Evolutionary conservation across 176 grass and related monocot species (phyloP), one percentile per base, ranked within the genome.

Genomic region (Chloris gayana): DNA sequence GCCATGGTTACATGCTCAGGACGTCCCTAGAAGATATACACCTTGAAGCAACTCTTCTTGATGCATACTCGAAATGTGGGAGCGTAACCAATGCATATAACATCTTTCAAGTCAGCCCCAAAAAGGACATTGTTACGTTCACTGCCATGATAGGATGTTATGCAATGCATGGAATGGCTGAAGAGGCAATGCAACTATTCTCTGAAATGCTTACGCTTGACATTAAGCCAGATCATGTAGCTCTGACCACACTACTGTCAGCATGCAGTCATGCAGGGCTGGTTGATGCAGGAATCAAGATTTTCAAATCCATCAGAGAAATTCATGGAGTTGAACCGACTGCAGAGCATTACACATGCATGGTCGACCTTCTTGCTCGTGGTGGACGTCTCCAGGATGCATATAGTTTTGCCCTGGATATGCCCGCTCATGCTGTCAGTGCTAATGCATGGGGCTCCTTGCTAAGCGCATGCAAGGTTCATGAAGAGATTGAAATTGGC

Each of bases 151-250:
- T 95, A 39, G 82, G 92, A 68, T 87, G 84, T 68, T 95, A 87
- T 77, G 92, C 89, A 22, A 92, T 95, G 89, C 84, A 92, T 76
- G 92, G 92, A 41, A 82, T 89, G 89, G 87, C 92, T 64, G 81
- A 95, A 39, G 60, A 89, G 30, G 87, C 89, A 69, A 59, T 92
- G 18, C 45, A 77, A 29, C 63, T 95, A 13, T 95, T 92, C 71
- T 86, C 58, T 67, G 30, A 87, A 82, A 92, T 95, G 92, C 74
- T 92, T 85, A 77, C 32, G 72, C 72, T 84, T 78, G 17, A 64
- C 76, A 87, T 95, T 61, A 89, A 65, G 42, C 92, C 84, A 22
- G 92, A 95, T 77, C 92, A 89, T 81, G 84, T 95, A 50, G 85
- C 80, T 75, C 68, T 95, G 51, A 95, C 92, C 67, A 33, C 89